Evolutionary conservation across 139 green algal species (phyloP).

Genomic region (Chlamydomonas eustigma): DNA sequence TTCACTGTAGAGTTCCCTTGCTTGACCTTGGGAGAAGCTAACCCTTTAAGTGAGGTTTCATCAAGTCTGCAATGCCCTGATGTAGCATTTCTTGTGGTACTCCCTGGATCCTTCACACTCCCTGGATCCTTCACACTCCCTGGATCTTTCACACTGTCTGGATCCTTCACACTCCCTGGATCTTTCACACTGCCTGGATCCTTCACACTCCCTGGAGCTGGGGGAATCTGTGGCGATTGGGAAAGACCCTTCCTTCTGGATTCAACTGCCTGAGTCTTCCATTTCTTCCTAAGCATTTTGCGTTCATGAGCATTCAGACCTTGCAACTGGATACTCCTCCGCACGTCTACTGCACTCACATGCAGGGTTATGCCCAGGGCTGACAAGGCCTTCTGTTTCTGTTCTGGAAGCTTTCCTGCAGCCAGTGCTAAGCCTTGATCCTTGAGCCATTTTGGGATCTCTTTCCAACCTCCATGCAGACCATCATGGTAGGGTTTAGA

Average conservation of each 20-base stretch:
- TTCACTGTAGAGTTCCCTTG: too few relatives aligned
- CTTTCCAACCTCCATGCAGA: neutral
- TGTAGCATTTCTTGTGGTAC: too few relatives aligned
- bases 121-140: too few relatives aligned
- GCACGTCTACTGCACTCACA: neutral
- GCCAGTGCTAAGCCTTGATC: neutral
- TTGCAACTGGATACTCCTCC: neutral
- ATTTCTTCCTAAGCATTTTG: neutral
- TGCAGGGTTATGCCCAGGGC: neutral
- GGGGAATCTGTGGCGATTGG: too few relatives aligned
- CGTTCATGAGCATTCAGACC: neutral
- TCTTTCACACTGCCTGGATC: too few relatives aligned
- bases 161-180: too few relatives aligned
- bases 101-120: too few relatives aligned
- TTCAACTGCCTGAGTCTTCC: neutral
- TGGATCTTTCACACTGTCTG: too few relatives aligned
- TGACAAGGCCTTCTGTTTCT: neutral
- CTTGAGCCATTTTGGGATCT: neutral
- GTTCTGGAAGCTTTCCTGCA: neutral
- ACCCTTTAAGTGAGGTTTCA: too few relatives aligned
- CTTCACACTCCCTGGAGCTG: too few relatives aligned
- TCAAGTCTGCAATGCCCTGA: too few relatives aligned
- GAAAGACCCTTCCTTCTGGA: neutral
- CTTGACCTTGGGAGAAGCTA: too few relatives aligned
- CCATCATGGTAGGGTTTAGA: neutral